phyloP scores from a whole-genome alignment of 805 yeast genomes.

The Tetrapisispora taiwanensis region DNA sequence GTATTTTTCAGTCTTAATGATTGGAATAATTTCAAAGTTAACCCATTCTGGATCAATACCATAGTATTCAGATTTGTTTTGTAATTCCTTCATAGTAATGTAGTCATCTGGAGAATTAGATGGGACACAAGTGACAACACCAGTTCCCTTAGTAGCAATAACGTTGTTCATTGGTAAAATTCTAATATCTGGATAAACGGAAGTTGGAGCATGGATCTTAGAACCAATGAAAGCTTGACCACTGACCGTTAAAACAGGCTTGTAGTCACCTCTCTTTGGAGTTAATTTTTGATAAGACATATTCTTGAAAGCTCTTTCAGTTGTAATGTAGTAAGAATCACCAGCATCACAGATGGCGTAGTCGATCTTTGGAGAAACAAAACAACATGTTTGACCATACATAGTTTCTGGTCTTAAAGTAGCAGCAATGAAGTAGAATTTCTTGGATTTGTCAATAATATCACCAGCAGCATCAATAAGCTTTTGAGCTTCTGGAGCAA shows the following conservation, averaged over 20 bases:
- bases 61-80: slow-evolving; percentile 84
- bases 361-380: slow-evolving; percentile 86
- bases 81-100: slow-evolving; percentile 74
- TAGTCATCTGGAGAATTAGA: slow-evolving; percentile 98
- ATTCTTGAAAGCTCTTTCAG: slow-evolving; percentile 93
- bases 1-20: slow-evolving; percentile 71
- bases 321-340: slow-evolving; percentile 65
- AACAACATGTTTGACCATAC: slow-evolving; percentile 98
- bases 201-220: slow-evolving; percentile 73
- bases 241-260: slow-evolving; percentile 45
- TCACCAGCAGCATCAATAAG: slow-evolving; percentile 24
- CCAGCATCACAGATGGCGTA: slow-evolving; percentile 90
- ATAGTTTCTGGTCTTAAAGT: slow-evolving; percentile 97
- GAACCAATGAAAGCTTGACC: slow-evolving; percentile 81
- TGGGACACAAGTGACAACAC: slow-evolving; percentile 98
- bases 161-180: slow-evolving; percentile 97
- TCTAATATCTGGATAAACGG: slow-evolving; percentile 58
- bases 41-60: slow-evolving; percentile 84
- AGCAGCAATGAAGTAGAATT: slow-evolving; percentile 82
- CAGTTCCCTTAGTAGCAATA: slow-evolving; percentile 91
- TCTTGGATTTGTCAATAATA: slow-evolving; percentile 40
- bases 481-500: slow-evolving; percentile 38
- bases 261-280: slow-evolving; percentile 73
- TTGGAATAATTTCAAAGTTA: slow-evolving; percentile 55
- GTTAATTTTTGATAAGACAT: slow-evolving; percentile 93